Percentiles rank a stretch among this genome's conserved stretches.
Conservation (phyloP, 306 rosid species). For the Adenanthera pavonina region DNA sequence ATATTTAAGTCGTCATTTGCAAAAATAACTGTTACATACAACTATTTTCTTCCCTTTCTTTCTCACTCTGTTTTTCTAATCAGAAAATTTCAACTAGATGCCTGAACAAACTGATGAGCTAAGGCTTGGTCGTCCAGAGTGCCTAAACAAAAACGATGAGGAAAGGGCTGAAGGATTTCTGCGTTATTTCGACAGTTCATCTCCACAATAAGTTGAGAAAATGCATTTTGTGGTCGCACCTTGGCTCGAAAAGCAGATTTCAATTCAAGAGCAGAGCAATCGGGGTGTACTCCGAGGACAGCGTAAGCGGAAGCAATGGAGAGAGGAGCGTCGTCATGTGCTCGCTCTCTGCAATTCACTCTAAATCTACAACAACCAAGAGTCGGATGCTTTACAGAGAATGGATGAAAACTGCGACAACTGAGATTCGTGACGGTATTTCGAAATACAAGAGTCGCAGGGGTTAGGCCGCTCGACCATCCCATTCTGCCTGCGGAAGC, state of each 20-base stretch:
- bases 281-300: conserved; percentile 70
- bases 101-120: not conserved
- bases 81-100: not conserved
- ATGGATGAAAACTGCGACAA: conserved; percentile 25
- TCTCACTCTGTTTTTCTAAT: not conserved
- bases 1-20: not conserved
- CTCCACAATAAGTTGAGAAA: not conserved
- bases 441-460: conserved; percentile 43
- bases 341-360: conserved; percentile 45
- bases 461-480: conserved; percentile 35
- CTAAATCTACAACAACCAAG: conserved; percentile 24
- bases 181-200: not conserved
- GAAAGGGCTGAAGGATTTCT: not conserved
- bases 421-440: conserved; percentile 35
- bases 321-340: conserved; percentile 48
- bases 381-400: conserved; percentile 29
- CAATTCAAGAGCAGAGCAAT: conserved; percentile 64
- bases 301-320: conserved; percentile 62
- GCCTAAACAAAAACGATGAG: not conserved
- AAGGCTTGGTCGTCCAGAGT: not conserved
- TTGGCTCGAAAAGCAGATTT: conserved; percentile 91
- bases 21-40: not conserved
- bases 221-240: conserved; percentile 38
- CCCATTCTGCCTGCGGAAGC: conserved; percentile 42
- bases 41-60: not conserved